Base-by-base conservation (phyloP, 1,139 yeast species). In the Taphrina populina region DNA sequence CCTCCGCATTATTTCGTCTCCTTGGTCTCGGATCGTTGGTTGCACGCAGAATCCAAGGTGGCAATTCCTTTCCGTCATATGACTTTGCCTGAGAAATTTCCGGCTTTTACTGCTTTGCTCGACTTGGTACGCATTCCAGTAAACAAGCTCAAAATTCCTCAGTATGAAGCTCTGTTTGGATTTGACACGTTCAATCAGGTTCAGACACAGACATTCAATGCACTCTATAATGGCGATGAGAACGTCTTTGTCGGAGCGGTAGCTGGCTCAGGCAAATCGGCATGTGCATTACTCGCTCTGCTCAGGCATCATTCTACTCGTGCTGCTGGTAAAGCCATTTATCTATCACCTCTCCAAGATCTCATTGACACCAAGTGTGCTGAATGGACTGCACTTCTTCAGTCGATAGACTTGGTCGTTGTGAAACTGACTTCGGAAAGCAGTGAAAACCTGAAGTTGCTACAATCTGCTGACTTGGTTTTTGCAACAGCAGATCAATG, bases 1-100 rank as follows among this genome's bases (percentile, higher is more conserved):
- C 90, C 94, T 13, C 96, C 96, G 1, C 82, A 82, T 63, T 82
- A 84, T 62, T 86, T 84, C 68, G 76, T 88, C 4, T 75, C 84
- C 0, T 67, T 88, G 17, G 71, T 84, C 2, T 87, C 95, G 59
- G 95, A 88, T 59, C 79, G 76, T 59, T 92, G 98, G 98, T 70
- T 88, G 6, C 90, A 86, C 60, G 80, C 88, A 57, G 87, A 80
- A 54, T 74, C 78, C 62, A 78, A 78, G 58, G 67, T 78, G 1
- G 88, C 96, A 0, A 71, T 88, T 1, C 69, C 80, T 49, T 71
- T 92, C 58, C 73, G 76, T 23, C 70, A 75, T 34, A 64, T 88
- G 52, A 73, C 72, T 37, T 61, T 84, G 3, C 96, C 96, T 7
- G 81, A 80, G 64, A 81, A 79, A 62, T 81, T 83, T 58, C 82